Evolutionary conservation across 768 basidiomycete genomes (phyloP), one percentile per base, ranked within the genome.

Genomic region (Leccinellum rugosiceps): DNA sequence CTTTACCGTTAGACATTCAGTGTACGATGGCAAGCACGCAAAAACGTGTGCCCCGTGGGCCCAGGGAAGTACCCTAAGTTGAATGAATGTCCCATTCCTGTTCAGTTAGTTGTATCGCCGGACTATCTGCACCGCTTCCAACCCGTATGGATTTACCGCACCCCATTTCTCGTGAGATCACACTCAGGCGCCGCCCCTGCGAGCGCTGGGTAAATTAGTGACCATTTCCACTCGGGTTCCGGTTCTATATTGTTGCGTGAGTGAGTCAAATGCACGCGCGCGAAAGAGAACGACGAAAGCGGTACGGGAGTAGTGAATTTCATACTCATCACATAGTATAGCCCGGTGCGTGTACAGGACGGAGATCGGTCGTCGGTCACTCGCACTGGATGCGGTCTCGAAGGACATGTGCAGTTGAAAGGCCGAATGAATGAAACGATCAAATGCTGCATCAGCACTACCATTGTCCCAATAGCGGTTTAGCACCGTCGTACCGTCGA

Each of bases 71-170:
- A 46, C 48, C 50, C 50, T 8, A 31, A 53, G 17, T 19, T 35
- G 34, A 49, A 28, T 19, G 13, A 17, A 32, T 17, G 8, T 48
- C 50, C 44, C 35, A 38, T 60, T 51, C 59, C 55, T 26, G 3
- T 59, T 52, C 52, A 28, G 53, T 21, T 55, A 28, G 28, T 54
- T 25, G 7, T 65, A 72, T 63, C 58, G 50, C 67, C 67, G 65
- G 55, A 9, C 30, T 69, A 62, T 56, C 57, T 21, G 47, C 65
- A 53, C 55, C 43, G 19, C 34, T 58, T 47, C 57, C 21, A 43
- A 51, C 55, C 50, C 45, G 49, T 58, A 57, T 59, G 57, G 58
- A 61, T 67, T 62, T 65, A 55, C 67, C 48, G 45, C 60, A 59
- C 48, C 26, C 51, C 50, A 31, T 43, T 43, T 52, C 43, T 34